These are phyloP conservation scores for Linum tenue DNA, from an alignment of 345 rosid species.

Conservation along the genomic window DNA sequence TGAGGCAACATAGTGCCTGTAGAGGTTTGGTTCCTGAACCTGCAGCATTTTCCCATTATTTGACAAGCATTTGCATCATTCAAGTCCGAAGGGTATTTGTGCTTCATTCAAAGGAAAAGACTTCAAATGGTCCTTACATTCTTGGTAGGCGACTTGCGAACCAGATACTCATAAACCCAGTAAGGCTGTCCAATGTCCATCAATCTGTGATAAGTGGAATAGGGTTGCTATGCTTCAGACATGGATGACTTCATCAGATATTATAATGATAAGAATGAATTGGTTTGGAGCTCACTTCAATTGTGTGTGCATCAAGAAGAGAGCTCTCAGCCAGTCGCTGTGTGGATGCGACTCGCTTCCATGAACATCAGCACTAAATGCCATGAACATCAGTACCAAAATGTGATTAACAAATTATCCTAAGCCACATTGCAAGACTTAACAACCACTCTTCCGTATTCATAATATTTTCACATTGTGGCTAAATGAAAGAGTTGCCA, in stretches of 20 bases:
- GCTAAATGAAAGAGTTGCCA: too few species aligned
- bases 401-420: not conserved
- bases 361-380: conserved; percentile 8
- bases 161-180: conserved; percentile 83
- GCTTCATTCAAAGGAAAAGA: conserved; percentile 5
- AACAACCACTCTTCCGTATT: too few species aligned
- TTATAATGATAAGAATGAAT: conserved; percentile 7
- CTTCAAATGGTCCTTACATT: conserved; percentile 25
- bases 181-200: conserved; percentile 87
- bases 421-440: not conserved
- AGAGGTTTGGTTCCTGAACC: conserved; percentile 76
- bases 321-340: conserved; percentile 86
- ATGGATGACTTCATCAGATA: not conserved
- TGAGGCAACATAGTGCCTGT: conserved; percentile 66
- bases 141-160: conserved; percentile 82
- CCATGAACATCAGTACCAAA: not conserved
- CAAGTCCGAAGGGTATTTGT: not conserved
- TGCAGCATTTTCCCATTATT: conserved; percentile 18
- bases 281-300: conserved; percentile 38
- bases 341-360: conserved; percentile 88
- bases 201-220: conserved; percentile 33
- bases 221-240: not conserved
- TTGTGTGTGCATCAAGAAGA: conserved; percentile 68
- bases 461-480: too few species aligned
- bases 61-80: conserved; percentile 5